phyloP scores from a whole-genome alignment of 257 asterid species.

The Paulownia fortunei region DNA sequence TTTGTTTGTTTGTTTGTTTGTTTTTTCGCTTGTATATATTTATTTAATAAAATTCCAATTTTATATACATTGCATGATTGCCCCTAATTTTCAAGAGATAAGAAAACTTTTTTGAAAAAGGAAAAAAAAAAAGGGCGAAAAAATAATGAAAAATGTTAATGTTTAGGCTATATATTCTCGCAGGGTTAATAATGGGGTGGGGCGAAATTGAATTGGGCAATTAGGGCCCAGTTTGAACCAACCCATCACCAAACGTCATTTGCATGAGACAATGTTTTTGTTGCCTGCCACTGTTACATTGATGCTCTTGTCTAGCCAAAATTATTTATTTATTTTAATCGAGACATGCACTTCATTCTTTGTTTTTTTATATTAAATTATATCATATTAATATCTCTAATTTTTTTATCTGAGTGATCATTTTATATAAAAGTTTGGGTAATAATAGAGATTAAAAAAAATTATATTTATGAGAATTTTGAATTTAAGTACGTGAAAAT shows the following conservation, averaged over 20 bases:
- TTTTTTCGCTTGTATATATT: neutral
- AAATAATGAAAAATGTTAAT: neutral
- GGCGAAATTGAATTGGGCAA: slow-evolving; percentile 29
- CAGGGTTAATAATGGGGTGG: slow-evolving; percentile 28
- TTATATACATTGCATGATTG: neutral
- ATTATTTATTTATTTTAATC: neutral
- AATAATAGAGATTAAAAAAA: neutral
- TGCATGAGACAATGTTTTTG: slow-evolving; percentile 41
- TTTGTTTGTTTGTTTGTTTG: neutral
- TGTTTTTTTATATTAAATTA: neutral
- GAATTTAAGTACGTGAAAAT: too few species aligned
- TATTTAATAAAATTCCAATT: neutral
- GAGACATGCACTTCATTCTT: neutral
- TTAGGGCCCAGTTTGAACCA: slow-evolving; percentile 37
- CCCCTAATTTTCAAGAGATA: neutral
- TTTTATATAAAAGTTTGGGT: neutral
- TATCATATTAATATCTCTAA: neutral
- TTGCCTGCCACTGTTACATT: slow-evolving; percentile 45
- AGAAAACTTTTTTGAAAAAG: neutral
- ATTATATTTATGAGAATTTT: too few species aligned
- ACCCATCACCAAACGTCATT: slow-evolving; percentile 45
- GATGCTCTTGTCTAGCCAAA: slow-evolving; percentile 26
- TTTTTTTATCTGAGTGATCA: neutral
- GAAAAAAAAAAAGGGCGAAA: neutral
- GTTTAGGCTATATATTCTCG: slow-evolving; percentile 1